A percentile compares a stretch with the other conserved stretches of the same genome.
Conservation (phyloP, 2,329 filamentous ascomycete species). For the Fusarium xylarioides region DNA sequence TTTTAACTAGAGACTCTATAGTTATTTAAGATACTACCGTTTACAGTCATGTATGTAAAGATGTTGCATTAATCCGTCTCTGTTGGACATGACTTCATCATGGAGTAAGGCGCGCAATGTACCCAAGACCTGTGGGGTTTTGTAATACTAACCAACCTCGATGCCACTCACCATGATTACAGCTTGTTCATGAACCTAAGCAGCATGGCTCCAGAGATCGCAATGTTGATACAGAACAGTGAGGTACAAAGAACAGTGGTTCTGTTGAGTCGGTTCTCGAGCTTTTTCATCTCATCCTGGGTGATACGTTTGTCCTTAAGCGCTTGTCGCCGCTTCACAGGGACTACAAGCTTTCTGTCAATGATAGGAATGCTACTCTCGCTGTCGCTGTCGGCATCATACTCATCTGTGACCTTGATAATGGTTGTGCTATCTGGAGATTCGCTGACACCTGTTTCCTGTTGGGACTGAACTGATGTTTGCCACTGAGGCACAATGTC, state of each 20-base stretch:
- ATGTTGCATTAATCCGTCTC: background rate
- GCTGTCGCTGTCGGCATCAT: accelerated
- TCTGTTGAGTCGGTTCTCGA: background rate
- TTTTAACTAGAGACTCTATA: too few species aligned
- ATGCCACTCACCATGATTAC: accelerated
- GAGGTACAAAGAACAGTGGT: background rate
- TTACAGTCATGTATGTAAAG: too few species aligned
- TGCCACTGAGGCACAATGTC: background rate
- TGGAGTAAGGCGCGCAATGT: background rate
- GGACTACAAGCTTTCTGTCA: accelerated
- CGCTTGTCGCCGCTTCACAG: background rate
- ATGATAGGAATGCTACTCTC: accelerated
- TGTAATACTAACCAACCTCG: background rate
- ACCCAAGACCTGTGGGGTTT: background rate
- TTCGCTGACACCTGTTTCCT: background rate
- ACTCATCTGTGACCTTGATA: accelerated
- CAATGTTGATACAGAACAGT: accelerated
- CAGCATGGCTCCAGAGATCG: accelerated
- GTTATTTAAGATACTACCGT: too few species aligned
- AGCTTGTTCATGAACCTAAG: accelerated
- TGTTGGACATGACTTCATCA: background rate
- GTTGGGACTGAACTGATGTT: accelerated
- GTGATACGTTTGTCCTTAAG: accelerated
- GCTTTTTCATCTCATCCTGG: accelerated
- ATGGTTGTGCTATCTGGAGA: background rate